Percentiles rank a stretch among this genome's conserved stretches.
Conservation (phyloP, 208 protist genomes). For the Acanthamoeba culbertsoni region DNA sequence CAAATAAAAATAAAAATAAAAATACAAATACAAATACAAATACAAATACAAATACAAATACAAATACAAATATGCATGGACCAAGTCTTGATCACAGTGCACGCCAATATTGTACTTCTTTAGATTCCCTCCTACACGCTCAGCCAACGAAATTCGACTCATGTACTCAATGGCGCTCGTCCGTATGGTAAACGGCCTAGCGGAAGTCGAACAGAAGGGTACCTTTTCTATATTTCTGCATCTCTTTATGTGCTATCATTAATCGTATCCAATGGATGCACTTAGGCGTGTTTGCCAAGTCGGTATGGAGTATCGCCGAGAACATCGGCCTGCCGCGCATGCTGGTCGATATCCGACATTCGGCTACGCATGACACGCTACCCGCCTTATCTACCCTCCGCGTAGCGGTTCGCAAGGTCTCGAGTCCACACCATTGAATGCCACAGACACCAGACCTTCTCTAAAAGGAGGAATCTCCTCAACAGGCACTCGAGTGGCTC, state of each 20-base stretch:
- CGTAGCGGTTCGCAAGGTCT: not conserved
- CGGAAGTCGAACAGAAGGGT: not conserved
- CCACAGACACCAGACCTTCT: no score
- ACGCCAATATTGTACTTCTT: no score
- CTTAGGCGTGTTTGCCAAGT: not conserved
- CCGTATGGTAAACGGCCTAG: conserved; percentile 24
- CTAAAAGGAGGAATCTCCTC: not conserved
- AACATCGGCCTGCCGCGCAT: not conserved
- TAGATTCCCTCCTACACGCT: not conserved
- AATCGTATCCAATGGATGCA: no score
- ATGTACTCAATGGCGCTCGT: conserved; percentile 15
- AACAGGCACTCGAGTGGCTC: not conserved
- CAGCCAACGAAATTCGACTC: not conserved
- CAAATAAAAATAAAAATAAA: not conserved
- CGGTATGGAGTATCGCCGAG: not conserved
- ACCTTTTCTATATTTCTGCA: not conserved
- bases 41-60: no score
- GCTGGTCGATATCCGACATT: not conserved
- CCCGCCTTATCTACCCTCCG: not conserved
- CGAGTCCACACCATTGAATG: no score
- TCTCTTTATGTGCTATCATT: no score
- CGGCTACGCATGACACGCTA: not conserved
- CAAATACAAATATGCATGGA: no score
- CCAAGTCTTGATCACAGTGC: no score
- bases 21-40: no score